Base-by-base conservation (phyloP, 805 yeast genomes). In the Wickerhamomyces chaumierensis region DNA sequence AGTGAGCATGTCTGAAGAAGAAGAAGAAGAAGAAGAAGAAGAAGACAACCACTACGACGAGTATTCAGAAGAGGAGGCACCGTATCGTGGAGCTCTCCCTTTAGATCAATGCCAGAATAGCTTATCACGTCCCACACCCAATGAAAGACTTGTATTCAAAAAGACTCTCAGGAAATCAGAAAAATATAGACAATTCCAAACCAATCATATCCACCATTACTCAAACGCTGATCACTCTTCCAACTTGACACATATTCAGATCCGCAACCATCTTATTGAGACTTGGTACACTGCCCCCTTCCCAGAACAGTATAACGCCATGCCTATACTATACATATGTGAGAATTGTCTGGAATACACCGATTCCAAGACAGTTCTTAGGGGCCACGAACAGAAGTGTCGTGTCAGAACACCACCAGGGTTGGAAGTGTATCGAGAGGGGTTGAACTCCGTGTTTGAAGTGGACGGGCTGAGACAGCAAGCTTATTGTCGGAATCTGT, bases 271-370 rank as follows among this genome's bases (percentile, higher is more conserved):
- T 56, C 87, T 81, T 53, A 83, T 92, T 20, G 82, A 81, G 43
- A 84, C 96, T 0, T 86, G 96, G 95, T 88, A 83, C 58, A 74
- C 83, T 3, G 78, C 96, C 0, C 97, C 97, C 2, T 92, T 84
- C 54, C 96, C 97, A 0, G 87, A 82, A 43, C 92, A 84, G 51
- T 84, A 77, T 51, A 73, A 84, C 33, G 68, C 68, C 23, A 71
- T 76, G 35, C 63, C 65, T 33, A 69, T 77, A 3, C 61, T 92
- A 35, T 78, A 78, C 51, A 70, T 90, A 14, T 92, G 97, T 58
- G 92, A 86, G 46, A 76, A 69, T 49, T 92, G 97, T 55, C 60
- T 90, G 41, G 78, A 81, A 59, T 88, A 85, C 54, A 78, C 78
- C 75, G 69, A 69, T 31, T 78, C 87, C 0, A 77, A 81, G 14